Percentiles rank a stretch among this genome's conserved stretches.
Conservation (phyloP, 352 stramenopile genomes). For the Phytophthora aleatoria region DNA sequence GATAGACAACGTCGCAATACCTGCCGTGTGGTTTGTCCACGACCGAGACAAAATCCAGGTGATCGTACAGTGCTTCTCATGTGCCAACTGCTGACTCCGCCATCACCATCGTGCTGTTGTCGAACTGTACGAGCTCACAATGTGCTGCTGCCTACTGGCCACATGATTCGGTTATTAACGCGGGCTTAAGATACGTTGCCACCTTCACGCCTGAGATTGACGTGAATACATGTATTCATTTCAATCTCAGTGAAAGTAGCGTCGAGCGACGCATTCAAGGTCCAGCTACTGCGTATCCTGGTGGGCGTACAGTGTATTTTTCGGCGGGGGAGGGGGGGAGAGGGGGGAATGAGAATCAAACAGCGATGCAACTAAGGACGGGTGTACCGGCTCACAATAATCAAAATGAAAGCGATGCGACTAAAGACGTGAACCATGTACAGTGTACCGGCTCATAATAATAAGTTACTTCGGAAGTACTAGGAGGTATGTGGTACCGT, state of each 20-base stretch:
- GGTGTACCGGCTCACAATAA: neutral
- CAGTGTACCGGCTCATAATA: neutral
- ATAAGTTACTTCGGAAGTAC: neutral
- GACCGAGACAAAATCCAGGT: slow-evolving; percentile 13
- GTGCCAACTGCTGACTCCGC: slow-evolving; percentile 13
- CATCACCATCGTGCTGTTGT: slow-evolving; percentile 8
- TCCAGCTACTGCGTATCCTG: too few relatives aligned
- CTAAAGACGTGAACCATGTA: neutral
- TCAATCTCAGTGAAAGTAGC: too few relatives aligned
- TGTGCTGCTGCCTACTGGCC: neutral
- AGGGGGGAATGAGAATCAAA: neutral
- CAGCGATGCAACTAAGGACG: neutral
- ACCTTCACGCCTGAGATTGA: too few relatives aligned
- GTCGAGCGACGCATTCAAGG: too few relatives aligned
- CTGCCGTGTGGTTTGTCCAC: neutral
- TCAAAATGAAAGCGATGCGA: neutral
- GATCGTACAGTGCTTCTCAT: slow-evolving; percentile 10
- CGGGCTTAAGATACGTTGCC: too few relatives aligned
- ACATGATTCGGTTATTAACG: neutral
- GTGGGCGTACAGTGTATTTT: too few relatives aligned
- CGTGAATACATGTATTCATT: too few relatives aligned
- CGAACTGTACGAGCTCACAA: neutral
- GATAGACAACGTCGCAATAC: neutral
- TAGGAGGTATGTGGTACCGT: too few relatives aligned
- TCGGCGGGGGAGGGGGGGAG: too few relatives aligned